Evolutionary conservation across 2,329 filamentous ascomycete species (phyloP), one percentile per base, ranked within the genome.

Genomic region (Ophiosphaerella narmari): DNA sequence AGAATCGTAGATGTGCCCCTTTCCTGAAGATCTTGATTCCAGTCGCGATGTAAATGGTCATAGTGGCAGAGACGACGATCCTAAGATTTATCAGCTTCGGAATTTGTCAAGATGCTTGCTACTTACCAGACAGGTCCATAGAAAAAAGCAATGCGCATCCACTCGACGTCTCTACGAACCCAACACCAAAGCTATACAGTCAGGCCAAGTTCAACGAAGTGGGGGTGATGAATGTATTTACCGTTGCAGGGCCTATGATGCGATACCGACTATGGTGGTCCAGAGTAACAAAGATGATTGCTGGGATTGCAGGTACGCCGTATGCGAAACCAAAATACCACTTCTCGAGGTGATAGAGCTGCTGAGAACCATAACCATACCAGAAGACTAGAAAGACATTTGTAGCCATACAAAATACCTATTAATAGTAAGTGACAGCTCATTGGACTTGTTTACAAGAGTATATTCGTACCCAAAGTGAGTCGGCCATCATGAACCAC

Each of bases 321-420:
- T 94, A 94, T 67, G 88, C 91, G 48, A 78, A 67, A 1, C 86
- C 29, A 1, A 90, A 68, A 57, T 94, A 94, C 49, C 81, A 86
- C 39, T 86, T 82, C 66, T 94, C 90, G 66, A 93, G 80, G 38
- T 73, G 78, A 9, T 84, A 84, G 12, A 94, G 75, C 44, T 82
- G 80, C 4, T 79, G 73, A 1, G 86, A 83, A 51, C 88, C 84
- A 60, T 86, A 92, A 55, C 88, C 88, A 63, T 79, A 80, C 71
- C 91, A 91, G 65, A 94, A 91, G 0, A 89, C 91, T 12, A 93
- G 74, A 69, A 90, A 90, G 43, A 94, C 90, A 67, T 94, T 95
- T 59, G 86, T 80, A 1, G 90, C 89, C 90, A 95, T 94, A 46
- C 87, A 85, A 50, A 92, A 78, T 1, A 87, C 65, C 89, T 63